Conservation (phyloP, 768 basidiomycete species). For the Tulasnella sp. region DNA sequence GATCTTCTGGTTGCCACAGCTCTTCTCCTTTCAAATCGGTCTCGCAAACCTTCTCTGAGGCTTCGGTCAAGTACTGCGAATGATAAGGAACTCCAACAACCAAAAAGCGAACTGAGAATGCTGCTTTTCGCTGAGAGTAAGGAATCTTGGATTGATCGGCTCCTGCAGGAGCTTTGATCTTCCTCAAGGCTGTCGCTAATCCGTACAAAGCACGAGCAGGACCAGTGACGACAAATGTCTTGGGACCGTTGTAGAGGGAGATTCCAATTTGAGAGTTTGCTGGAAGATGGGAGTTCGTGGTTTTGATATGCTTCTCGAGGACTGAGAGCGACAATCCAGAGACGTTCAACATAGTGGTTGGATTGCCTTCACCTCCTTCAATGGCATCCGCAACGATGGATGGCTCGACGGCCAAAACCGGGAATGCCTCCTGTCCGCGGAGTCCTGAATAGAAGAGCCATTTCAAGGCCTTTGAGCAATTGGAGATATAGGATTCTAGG, state of each 20-base stretch:
- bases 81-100: conserved; percentile 96
- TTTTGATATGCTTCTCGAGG: conserved; percentile 65
- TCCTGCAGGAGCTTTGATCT: conserved; percentile 74
- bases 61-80: conserved; percentile 66
- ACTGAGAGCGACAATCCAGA: conserved; percentile 65
- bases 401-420: conserved; percentile 79
- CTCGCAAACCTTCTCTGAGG: conserved; percentile 59
- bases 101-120: conserved; percentile 85
- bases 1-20: conserved; percentile 33
- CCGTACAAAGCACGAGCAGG: conserved; percentile 87
- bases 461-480: conserved; percentile 69
- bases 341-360: conserved; percentile 87
- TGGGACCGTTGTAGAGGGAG: conserved; percentile 87
- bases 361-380: conserved; percentile 85
- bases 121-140: conserved; percentile 88
- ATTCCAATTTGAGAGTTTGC: conserved; percentile 64
- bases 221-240: conserved; percentile 85
- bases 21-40: conserved; percentile 26
- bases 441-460: conserved; percentile 92
- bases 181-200: conserved; percentile 79
- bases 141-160: conserved; percentile 89
- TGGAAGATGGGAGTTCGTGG: conserved; percentile 79
- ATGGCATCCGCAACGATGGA: conserved; percentile 73
- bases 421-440: conserved; percentile 90
- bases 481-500: conserved; percentile 58